Base-by-base conservation (phyloP, 2,329 filamentous ascomycete genomes). In the Aspergillus tubingensis region DNA sequence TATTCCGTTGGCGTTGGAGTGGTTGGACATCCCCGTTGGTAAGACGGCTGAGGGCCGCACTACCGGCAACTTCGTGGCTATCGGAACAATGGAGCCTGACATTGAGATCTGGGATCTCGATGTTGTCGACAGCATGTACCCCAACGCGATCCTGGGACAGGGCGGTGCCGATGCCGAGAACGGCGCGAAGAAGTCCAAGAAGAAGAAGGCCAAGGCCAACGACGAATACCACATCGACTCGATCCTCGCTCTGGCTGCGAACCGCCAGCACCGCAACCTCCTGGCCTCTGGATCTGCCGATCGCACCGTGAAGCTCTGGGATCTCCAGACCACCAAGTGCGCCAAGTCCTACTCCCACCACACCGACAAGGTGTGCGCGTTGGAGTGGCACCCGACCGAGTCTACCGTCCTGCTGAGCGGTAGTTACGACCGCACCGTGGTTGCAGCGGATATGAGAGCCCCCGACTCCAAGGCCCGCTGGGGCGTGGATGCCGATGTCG, bases 21-120 rank as follows among this genome's bases (percentile, higher is more conserved):
- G 95, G 95, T 80, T 99, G 48, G 91, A 97, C 74, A 84, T 96
- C 58, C 89, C 92, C n/a, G 92, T 96, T 38, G 89, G 90, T 66
- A 91, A 92, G 74, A 78, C 83, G 10, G 79, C 83, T 5, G 85
- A 85, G 44, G 85, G 86, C 62, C 86, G 90, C 65, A 83, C 86
- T 23, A 85, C 83, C 53, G 95, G 91, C 58, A 99, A 96, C 80
- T 97, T 94, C 68, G 93, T 96, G 21, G 95, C 95, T 5, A 87
- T 99, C 39, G 95, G 93, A 59, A 98, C 95, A 4, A 96, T 98
- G 87, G 94, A 98, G 73, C 94, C 95, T 1, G 95, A 99, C 72
- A 99, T 99, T 68, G 95, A 99, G 81, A 88, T 99, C 57, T 99
- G 95, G 95, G 93, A 99, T 74, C 83, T 99, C 56, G 95, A 99